Conservation (phyloP, 805 yeast genomes). For the Pichia membranifaciens region DNA sequence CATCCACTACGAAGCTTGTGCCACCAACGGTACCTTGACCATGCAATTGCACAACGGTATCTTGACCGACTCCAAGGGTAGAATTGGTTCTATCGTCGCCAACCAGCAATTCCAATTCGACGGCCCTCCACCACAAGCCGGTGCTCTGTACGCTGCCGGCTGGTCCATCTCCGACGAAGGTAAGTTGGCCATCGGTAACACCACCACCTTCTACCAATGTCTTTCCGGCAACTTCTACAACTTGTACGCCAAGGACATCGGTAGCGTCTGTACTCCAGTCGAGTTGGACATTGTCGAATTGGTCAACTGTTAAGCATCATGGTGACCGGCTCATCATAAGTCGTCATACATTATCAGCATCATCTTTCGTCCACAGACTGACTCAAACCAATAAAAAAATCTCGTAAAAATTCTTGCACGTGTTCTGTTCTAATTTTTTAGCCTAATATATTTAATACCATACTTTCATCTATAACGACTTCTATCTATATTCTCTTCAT, state of each 20-base stretch:
- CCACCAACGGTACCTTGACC: conserved; percentile 34
- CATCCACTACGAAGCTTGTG: conserved; percentile 30
- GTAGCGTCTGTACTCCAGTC: conserved; percentile 42
- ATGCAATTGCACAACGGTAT: conserved; percentile 37
- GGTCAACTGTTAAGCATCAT: conserved; percentile 37
- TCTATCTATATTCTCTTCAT: neutral
- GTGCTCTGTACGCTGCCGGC: conserved; percentile 47
- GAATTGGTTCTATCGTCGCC: conserved; percentile 56
- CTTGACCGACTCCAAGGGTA: conserved; percentile 43
- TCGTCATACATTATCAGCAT: too few species aligned
- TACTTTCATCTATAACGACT: neutral
- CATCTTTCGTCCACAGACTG: too few species aligned
- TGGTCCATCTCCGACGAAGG: conserved; percentile 43
- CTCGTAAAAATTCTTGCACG: conserved; percentile 1
- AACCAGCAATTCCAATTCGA: conserved; percentile 63
- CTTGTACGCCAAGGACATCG: conserved; percentile 45
- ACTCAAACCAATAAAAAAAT: neutral
- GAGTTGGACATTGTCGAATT: conserved; percentile 40
- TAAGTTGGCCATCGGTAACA: conserved; percentile 45
- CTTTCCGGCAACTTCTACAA: conserved; percentile 53
- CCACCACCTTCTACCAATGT: conserved; percentile 47
- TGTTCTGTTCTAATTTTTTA: neutral
- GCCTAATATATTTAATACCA: conserved; percentile 1
- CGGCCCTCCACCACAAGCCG: conserved; percentile 62
- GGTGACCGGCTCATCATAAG: too few species aligned